Conservation (phyloP, 768 basidiomycete genomes). For the Psilocybe cubensis region DNA sequence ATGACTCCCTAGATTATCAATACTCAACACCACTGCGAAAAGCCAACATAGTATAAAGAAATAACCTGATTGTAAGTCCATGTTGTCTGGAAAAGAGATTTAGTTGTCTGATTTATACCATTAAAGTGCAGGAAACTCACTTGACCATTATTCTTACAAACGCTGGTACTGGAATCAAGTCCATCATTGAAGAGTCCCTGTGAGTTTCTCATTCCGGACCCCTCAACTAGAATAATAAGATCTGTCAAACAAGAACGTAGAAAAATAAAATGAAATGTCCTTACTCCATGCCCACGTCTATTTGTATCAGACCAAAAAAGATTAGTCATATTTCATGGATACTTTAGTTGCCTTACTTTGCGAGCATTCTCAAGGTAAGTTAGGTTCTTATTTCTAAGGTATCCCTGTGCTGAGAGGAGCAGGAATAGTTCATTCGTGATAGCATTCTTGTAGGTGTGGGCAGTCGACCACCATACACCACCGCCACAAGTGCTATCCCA, state of each 20-base stretch:
- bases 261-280: constrained; percentile 12
- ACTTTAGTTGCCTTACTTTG: constrained; percentile 32
- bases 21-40: no score
- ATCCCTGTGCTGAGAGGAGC: constrained; percentile 51
- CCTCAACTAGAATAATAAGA: constrained; percentile 31
- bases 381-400: constrained; percentile 37
- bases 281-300: constrained; percentile 42
- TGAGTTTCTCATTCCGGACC: constrained; percentile 49
- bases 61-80: constrained; percentile 64
- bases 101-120: neutral
- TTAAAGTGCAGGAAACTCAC: constrained; percentile 19
- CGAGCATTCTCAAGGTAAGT: constrained; percentile 52
- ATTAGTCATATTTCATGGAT: neutral
- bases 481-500: constrained; percentile 58
- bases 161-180: constrained; percentile 28
- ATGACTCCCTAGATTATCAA: constrained; percentile 48
- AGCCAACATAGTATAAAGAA: neutral
- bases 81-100: constrained; percentile 40
- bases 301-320: neutral
- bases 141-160: constrained; percentile 49
- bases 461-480: constrained; percentile 64
- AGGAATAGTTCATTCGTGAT: constrained; percentile 65
- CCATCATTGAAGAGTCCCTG: constrained; percentile 51
- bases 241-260: neutral
- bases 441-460: constrained; percentile 60